These are phyloP conservation scores for Magnaporthiopsis poae DNA, from an alignment of 2,329 filamentous ascomycete species.

Conservation along the genomic window DNA sequence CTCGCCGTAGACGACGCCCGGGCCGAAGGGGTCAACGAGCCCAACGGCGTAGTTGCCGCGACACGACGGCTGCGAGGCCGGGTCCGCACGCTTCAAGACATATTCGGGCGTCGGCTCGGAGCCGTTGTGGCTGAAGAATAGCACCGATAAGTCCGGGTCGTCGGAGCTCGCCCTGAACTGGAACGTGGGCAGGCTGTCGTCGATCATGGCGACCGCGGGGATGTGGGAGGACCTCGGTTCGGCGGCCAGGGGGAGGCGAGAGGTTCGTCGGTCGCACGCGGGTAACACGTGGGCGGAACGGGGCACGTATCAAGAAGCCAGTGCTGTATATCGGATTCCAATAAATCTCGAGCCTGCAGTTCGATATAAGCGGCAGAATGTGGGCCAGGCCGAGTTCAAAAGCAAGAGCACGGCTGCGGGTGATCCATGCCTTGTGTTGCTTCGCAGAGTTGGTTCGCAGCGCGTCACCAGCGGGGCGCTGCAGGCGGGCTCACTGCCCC, in stretches of 20 bases:
- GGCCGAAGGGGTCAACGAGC: conserved; percentile 70
- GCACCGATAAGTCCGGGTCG: conserved; percentile 45
- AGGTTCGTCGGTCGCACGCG: too few species aligned
- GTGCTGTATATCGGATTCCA: too few species aligned
- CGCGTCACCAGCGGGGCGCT: conserved; percentile 1
- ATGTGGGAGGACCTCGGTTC: too few species aligned
- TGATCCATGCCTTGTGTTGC: not conserved
- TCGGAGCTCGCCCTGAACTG: conserved; percentile 43
- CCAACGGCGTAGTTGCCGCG: conserved; percentile 80
- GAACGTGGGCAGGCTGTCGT: conserved; percentile 82
- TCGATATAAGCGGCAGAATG: not conserved
- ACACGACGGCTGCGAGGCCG: conserved; percentile 51
- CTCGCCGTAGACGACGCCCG: conserved; percentile 77
- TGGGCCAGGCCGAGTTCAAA: not conserved
- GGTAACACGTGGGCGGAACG: too few species aligned
- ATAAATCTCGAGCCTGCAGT: not conserved
- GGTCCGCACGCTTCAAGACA: conserved; percentile 66
- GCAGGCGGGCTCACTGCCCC: not conserved
- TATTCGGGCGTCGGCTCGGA: conserved; percentile 73
- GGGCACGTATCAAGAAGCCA: too few species aligned
- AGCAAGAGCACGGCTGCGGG: not conserved
- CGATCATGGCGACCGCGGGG: conserved; percentile 53
- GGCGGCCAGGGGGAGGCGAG: too few species aligned
- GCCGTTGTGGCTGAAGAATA: conserved; percentile 60
- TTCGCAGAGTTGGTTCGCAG: not conserved